Percentiles rank a stretch among this genome's conserved stretches.
phyloP scores from a whole-genome alignment of 768 basidiomycete species.

The Amanita molliuscula region DNA sequence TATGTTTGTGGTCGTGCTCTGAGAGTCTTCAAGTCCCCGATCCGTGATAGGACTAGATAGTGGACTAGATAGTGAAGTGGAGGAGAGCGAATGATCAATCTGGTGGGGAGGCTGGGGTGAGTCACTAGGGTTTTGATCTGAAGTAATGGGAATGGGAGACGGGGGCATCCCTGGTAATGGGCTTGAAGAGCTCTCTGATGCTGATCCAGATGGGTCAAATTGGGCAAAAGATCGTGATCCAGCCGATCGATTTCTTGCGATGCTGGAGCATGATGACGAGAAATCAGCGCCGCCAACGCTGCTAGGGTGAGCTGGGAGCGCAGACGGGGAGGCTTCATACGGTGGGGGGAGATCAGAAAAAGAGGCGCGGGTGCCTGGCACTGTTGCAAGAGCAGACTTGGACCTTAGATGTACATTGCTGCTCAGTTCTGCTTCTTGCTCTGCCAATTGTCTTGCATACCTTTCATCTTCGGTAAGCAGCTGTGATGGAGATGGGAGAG shows the following conservation, averaged over 20 bases:
- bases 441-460: background rate
- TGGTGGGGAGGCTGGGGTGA: background rate
- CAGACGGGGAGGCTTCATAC: background rate
- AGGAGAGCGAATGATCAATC: background rate
- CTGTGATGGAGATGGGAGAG: background rate
- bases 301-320: background rate
- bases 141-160: background rate
- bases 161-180: background rate
- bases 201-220: background rate
- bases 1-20: slow-evolving; percentile 10
- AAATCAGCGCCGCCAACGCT: background rate
- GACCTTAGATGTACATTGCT: background rate
- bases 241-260: background rate
- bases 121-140: background rate
- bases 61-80: background rate
- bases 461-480: background rate
- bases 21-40: background rate
- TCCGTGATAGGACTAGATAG: background rate
- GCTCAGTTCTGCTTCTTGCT: background rate
- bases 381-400: background rate
- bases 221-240: background rate
- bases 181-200: background rate
- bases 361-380: background rate
- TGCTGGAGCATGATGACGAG: background rate
- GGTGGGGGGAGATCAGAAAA: background rate